Base-by-base conservation (phyloP, 176 grass and related monocot genomes). In the Musa acuminata region DNA sequence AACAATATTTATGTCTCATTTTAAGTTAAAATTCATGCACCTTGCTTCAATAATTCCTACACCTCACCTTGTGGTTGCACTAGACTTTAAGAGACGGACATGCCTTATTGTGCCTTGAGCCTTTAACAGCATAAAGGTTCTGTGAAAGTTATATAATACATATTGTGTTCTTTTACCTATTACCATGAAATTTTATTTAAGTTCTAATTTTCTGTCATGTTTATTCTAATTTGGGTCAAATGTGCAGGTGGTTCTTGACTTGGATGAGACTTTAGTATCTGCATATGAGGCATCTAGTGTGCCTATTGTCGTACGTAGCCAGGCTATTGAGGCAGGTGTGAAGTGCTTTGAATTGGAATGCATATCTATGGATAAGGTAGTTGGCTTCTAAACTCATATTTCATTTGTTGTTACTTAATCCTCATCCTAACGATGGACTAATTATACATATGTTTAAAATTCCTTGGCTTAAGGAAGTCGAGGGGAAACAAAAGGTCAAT, bases 251-350 rank as follows among this genome's bases (percentile, higher is more conserved):
- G 93, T 97, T 75, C 90, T 97, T 75, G 93, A 97, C 72, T 82
- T 97, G 85, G 93, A 97, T 21, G 90, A 97, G 86, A 97, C 93
- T 82, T 86, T 97, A 86, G 93, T 97, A 85, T 97, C 87, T 80
- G 93, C 93, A 1, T 97, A 97, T 72, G 93, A 97, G 14, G 88
- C 93, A 57, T 93, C 93, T 79, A 88, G 83, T 67, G 79, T 97
- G 71, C 93, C 93, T 75, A n/a, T 81, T 77, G 80, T 93, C 83
- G 80, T 97, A 75, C 85, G 87, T 64, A 83, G 84, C n/a, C 93
- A 93, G 71, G 93, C 93, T 76, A 82, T 93, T 83, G 90, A 97
- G 79, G 83, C 81, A 19, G 93, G 93, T 83, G 62, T 97, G 52
- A 85, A 87, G 77, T 97, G 87, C 77, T 97, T 97, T 75, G 90